A percentile compares a stretch with the other conserved stretches of the same genome.
These are phyloP conservation scores for Cladosporium halotolerans DNA, from an alignment of 2,329 filamentous ascomycete species.

Conservation along the genomic window DNA sequence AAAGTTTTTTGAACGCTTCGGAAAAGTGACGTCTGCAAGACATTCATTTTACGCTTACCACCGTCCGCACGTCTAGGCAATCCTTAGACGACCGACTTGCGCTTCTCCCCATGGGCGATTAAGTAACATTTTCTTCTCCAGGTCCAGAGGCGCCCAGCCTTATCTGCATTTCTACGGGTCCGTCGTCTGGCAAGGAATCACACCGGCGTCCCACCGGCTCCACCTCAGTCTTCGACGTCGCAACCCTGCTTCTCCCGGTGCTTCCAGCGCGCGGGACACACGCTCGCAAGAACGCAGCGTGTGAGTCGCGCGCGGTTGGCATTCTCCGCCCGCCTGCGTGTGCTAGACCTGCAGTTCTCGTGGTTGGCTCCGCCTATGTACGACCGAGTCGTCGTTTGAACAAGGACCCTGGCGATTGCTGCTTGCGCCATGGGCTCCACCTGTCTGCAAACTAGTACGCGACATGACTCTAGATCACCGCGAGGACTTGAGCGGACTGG, in stretches of 20 bases:
- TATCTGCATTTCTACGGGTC: constrained; percentile 2
- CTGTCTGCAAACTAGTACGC: background rate
- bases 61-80: background rate
- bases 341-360: background rate
- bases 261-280: constrained; percentile 7
- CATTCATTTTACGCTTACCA: constrained; percentile 2
- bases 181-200: background rate
- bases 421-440: constrained; percentile 9
- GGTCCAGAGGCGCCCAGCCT: constrained; percentile 5
- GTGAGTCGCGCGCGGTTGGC: background rate
- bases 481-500: background rate
- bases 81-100: background rate
- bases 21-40: background rate
- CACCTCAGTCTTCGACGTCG: constrained; percentile 7
- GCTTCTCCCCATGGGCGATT: constrained; percentile 11
- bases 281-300: background rate
- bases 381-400: too few relatives aligned
- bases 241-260: background rate
- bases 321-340: background rate
- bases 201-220: constrained; percentile 11
- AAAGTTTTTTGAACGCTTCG: background rate
- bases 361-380: background rate
- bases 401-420: background rate
- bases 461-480: constrained; percentile 3
- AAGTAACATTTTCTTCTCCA: constrained; percentile 11